A percentile compares a stretch with the other conserved stretches of the same genome.
Evolutionary conservation across 106 monocot species (phyloP).

Genomic region (Ottelia alismoides): DNA sequence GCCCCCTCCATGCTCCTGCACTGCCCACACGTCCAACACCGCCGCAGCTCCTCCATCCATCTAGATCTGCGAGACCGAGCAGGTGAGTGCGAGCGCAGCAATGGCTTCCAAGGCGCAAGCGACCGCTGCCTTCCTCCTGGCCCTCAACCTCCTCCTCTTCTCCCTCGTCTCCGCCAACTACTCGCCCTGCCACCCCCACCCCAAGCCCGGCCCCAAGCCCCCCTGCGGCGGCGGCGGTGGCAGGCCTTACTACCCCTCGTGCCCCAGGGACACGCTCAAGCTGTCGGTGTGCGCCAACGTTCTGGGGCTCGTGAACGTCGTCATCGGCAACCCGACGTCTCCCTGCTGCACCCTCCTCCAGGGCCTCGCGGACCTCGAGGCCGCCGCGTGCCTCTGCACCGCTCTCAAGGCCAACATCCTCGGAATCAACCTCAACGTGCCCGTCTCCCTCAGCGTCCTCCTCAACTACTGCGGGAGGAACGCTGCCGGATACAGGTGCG

Average conservation of each 20-base stretch:
- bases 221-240: background rate
- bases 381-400: constrained; percentile 50
- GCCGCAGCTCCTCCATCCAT: background rate
- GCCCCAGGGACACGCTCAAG: constrained; percentile 4
- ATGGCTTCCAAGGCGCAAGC: background rate
- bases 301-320: background rate
- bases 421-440: no score
- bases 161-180: background rate
- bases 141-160: constrained; percentile 2
- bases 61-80: no score
- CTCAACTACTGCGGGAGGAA: no score
- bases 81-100: no score
- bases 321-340: background rate
- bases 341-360: constrained; percentile 32
- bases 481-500: background rate
- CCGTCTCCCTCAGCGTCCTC: background rate
- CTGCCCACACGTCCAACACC: background rate
- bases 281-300: constrained; percentile 1
- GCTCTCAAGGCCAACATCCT: constrained; percentile 23
- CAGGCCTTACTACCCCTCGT: background rate
- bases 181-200: background rate
- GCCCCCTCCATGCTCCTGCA: background rate
- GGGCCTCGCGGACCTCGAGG: no score
- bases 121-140: background rate
- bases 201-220: background rate